Base-by-base conservation (phyloP, 371 early-diverging fungal species). In the Quaeritorhiza haematococci region DNA sequence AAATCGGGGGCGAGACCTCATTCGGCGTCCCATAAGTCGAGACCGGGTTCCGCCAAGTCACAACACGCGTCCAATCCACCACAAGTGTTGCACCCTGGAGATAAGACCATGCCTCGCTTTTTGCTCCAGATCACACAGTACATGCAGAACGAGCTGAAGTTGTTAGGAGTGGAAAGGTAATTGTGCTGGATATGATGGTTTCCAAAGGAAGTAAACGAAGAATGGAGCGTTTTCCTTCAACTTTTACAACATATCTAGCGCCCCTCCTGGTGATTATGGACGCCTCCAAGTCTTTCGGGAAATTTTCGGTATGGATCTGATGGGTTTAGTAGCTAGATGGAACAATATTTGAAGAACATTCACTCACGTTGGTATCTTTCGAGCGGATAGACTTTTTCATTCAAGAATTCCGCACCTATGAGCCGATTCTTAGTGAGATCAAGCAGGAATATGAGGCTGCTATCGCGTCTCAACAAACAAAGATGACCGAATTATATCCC, bases 211-310 rank as follows among this genome's bases (percentile, higher is more conserved):
- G n/a, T n/a, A n/a, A n/a, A n/a, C n/a, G n/a, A n/a, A n/a, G n/a
- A n/a, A n/a, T n/a, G n/a, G n/a, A n/a, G n/a, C n/a, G n/a, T n/a
- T n/a, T n/a, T n/a, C n/a, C n/a, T n/a, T n/a, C n/a, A n/a, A n/a
- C n/a, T n/a, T n/a, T n/a, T n/a, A n/a, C n/a, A n/a, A n/a, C n/a
- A n/a, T n/a, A n/a, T n/a, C n/a, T n/a, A n/a, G n/a, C n/a, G n/a
- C n/a, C n/a, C n/a, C n/a, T n/a, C n/a, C n/a, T 46, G 3, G 57
- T 10, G 66, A 72, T 58, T 45, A 61, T 10, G 24, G 67, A 26
- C 46, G 73, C 2, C 61, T 77, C 7, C 77, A 77, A 58, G 73
- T 77, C 10, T 74, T 63, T 49, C 50, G 71, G 2, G 66, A 72
- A 54, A 69, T 62, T 0, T 77, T 72, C 48, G 70, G 73, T 72